Percentiles rank a stretch among this genome's conserved stretches.
Conservation (phyloP, 768 basidiomycete genomes). For the Suillus subluteus region DNA sequence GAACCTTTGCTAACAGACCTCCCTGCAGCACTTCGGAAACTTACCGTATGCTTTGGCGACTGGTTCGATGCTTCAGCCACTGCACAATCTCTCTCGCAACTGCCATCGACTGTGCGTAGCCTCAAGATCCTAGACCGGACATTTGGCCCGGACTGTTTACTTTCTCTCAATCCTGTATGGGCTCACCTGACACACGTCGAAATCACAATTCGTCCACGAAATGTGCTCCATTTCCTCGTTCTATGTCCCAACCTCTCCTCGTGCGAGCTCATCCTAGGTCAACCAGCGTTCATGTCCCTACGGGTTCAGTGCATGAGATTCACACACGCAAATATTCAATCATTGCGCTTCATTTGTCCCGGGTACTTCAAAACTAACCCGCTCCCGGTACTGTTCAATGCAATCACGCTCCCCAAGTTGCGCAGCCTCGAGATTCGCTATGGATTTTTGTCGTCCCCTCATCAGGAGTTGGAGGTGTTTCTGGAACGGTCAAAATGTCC, state of each 20-base stretch:
- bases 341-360: not conserved
- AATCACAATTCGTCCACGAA: not conserved
- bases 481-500: not conserved
- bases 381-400: not conserved
- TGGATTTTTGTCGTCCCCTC: not conserved
- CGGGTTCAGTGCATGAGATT: not conserved
- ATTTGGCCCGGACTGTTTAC: not conserved
- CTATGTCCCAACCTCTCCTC: not conserved
- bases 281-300: not conserved
- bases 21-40: not conserved
- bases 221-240: not conserved
- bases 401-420: not conserved
- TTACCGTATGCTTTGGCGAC: not conserved
- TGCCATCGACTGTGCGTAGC: not conserved
- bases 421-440: constrained; percentile 2
- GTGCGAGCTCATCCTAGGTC: not conserved
- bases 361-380: not conserved
- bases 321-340: not conserved
- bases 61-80: not conserved
- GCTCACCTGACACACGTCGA: not conserved
- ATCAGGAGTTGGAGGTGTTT: not conserved
- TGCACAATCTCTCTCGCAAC: not conserved
- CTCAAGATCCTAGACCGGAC: not conserved
- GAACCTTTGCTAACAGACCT: not conserved
- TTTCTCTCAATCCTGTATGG: not conserved